phyloP scores from a whole-genome alignment of 208 protist species.

The Leishmania gerbilli region DNA sequence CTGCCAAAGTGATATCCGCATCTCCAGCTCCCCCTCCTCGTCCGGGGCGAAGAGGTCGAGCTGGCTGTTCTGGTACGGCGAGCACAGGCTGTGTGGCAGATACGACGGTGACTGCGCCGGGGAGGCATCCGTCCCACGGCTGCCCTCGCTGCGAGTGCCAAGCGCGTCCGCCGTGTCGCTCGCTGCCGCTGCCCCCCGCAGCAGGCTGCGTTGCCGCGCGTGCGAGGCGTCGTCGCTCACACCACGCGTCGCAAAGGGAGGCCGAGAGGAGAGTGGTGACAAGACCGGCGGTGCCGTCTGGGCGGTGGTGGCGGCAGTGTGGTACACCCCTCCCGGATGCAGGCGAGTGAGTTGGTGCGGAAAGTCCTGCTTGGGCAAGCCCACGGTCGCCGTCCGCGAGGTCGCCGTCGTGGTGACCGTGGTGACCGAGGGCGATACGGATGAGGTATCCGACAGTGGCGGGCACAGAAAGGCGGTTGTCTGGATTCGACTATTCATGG shows the following conservation, averaged over 20 bases:
- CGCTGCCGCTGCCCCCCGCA: not conserved
- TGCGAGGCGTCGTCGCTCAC: not conserved
- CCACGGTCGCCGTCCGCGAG: not conserved
- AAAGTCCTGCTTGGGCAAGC: too few species aligned
- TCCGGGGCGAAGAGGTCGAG: conserved; percentile 39
- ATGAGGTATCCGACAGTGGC: conserved; percentile 29
- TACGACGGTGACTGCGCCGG: not conserved
- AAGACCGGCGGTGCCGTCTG: not conserved
- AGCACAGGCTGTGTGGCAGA: not conserved
- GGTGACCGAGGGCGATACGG: conserved; percentile 14
- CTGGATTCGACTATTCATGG: conserved; percentile 46
- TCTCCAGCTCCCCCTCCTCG: conserved; percentile 33
- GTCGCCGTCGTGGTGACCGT: conserved; percentile 3
- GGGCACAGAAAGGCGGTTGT: conserved; percentile 52
- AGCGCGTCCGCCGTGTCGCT: not conserved
- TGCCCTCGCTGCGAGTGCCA: not conserved
- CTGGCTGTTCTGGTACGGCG: conserved; percentile 16
- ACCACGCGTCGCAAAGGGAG: not conserved
- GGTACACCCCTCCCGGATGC: not conserved
- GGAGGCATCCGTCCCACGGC: not conserved
- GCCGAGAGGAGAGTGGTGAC: not conserved
- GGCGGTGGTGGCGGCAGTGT: not conserved
- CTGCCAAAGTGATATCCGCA: conserved; percentile 33
- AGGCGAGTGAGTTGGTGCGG: not conserved
- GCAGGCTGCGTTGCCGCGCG: not conserved